Evolutionary conservation across 2,329 filamentous ascomycete genomes (phyloP), one percentile per base, ranked within the genome.

Genomic region (Trichothecium roseum): DNA sequence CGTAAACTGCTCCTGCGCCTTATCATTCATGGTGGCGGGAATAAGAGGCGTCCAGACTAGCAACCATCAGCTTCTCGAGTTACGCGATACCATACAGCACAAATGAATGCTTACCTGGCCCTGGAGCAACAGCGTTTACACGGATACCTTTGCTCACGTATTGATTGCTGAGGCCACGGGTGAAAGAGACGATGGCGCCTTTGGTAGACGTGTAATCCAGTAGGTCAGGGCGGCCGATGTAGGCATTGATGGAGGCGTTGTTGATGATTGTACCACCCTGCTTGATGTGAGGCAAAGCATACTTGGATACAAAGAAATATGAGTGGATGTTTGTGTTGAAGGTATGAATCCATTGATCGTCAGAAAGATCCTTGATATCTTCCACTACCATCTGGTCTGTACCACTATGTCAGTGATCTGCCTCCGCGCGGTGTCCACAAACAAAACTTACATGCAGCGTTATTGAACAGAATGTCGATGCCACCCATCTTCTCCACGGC

Each of bases 301-400:
- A 85, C 56, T 91, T 91, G 40, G 83, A 71, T 26, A 89, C 66
- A 62, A 78, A 89, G 66, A 87, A 91, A 63, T 77, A 81, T 4
- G 81, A 72, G 56, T 89, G 81, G 49, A 91, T 87, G 61, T 91
- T 93, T 32, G 78, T 84, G 57, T 85, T 69, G 60, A 93, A 89
- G 0, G 83, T 89, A 40, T 78, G 66, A 35, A 79, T 48, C 84
- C 83, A 91, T 61, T 91, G 84, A 5, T 85, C 81, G 50, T 87
- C 82, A 18, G 71, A 59, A 2, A 91, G 59, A 30, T 87, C 81
- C 30, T 66, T 63, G 54, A 89, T 89, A 44, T 81, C 73, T 38
- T 78, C 63, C 18, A 74, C 62, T 71, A 84, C 79, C 69, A 83
- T 82, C 38, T 57, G 54, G 38, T 58, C 51, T 57, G 27, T 10